Evolutionary conservation across 331 rosid species (phyloP).

Genomic region (Rhamnella rubrinervis): DNA sequence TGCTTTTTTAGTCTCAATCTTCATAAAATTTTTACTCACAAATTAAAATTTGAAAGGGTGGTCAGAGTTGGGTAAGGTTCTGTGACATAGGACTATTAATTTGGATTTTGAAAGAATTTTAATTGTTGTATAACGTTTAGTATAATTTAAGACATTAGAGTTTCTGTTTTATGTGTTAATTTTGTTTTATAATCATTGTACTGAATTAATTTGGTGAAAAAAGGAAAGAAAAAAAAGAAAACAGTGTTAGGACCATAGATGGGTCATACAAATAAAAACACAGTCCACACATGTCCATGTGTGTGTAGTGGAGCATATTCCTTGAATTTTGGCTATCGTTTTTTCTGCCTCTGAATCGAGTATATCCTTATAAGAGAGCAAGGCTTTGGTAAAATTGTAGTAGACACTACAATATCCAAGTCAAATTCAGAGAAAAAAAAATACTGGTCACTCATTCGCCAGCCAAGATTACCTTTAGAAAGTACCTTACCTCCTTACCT

Average conservation of each 20-base stretch:
- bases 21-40: no score
- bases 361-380: neutral
- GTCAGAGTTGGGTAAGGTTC: no score
- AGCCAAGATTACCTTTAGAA: neutral
- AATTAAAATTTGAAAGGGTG: no score
- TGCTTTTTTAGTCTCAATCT: no score
- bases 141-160: no score
- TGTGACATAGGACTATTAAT: no score
- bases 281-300: neutral
- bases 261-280: neutral
- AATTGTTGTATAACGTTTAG: no score
- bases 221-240: neutral
- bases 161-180: no score
- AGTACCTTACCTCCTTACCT: conserved; percentile 10
- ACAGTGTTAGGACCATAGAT: neutral
- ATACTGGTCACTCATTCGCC: conserved; percentile 24
- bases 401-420: no score
- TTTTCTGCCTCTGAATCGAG: no score
- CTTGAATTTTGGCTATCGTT: conserved; percentile 5
- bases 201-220: neutral
- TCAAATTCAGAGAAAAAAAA: neutral
- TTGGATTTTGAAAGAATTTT: no score
- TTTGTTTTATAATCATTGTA: no score
- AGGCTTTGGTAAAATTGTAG: neutral
- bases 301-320: neutral